Conservation (phyloP, 116 monocot genomes). For the Posidonia oceanica region DNA sequence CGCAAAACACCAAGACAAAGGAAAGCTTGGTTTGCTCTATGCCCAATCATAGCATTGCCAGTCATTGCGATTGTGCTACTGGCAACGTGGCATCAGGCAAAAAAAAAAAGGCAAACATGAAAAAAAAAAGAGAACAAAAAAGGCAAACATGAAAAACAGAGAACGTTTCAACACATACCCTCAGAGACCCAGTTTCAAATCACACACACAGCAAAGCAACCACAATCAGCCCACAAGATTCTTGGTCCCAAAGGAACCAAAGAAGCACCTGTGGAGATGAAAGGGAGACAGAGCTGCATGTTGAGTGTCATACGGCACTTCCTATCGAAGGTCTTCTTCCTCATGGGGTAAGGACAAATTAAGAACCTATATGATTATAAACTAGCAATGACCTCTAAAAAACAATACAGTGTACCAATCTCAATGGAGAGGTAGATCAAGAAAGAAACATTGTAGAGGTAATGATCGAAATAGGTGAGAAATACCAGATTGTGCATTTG, state of each 20-base stretch:
- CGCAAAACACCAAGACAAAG: background rate
- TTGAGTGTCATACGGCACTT: slow-evolving; percentile 3
- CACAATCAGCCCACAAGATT: background rate
- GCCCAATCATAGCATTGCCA: slow-evolving; percentile 7
- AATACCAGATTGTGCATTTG: too few species aligned
- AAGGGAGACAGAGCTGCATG: background rate
- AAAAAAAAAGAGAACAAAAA: background rate
- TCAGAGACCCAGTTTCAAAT: slow-evolving; percentile 3
- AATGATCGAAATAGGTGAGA: too few species aligned
- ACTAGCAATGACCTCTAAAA: too few species aligned
- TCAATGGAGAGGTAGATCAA: too few species aligned
- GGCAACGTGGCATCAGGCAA: slow-evolving; percentile 2
- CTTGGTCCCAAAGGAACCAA: background rate
- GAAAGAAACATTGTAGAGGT: too few species aligned
- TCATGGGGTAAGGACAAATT: background rate
- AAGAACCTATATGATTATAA: too few species aligned
- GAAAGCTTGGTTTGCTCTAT: background rate
- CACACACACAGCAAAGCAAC: background rate
- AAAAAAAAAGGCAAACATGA: background rate
- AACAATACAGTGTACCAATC: too few species aligned
- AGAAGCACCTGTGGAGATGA: background rate
- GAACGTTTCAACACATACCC: background rate
- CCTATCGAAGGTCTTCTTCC: slow-evolving; percentile 2
- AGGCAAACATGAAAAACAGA: background rate
- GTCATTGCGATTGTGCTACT: background rate